A percentile compares a stretch with the other conserved stretches of the same genome.
Conservation (phyloP, 1,284 basidiomycete genomes). For the Macrocystidia cucumis region DNA sequence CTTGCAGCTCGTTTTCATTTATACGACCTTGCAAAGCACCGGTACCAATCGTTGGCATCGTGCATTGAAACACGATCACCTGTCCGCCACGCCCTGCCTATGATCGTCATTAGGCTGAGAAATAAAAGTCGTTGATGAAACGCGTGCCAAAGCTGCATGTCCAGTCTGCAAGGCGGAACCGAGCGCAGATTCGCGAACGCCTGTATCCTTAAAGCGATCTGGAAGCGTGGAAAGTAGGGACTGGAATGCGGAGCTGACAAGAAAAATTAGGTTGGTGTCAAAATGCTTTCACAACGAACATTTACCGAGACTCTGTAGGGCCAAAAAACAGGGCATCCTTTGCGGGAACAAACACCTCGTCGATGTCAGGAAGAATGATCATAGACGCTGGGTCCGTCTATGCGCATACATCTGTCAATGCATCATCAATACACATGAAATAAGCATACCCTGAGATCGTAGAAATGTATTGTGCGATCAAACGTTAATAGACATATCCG, state of each 20-base stretch:
- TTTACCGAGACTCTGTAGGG: constrained; percentile 63
- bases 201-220: constrained; percentile 48
- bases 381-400: constrained; percentile 66
- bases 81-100: constrained; percentile 83
- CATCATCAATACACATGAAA: constrained; percentile 7
- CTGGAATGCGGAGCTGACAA: constrained; percentile 47
- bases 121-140: constrained; percentile 5
- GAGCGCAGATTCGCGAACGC: constrained; percentile 55
- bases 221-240: constrained; percentile 64
- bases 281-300: constrained; percentile 8
- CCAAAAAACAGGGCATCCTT: constrained; percentile 76
- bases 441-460: constrained; percentile 75
- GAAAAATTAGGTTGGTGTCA: constrained; percentile 2
- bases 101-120: constrained; percentile 3
- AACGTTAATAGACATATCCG: constrained; percentile 82
- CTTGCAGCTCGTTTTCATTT: constrained; percentile 72
- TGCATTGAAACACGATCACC: constrained; percentile 75
- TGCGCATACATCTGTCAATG: too few relatives aligned
- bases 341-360: constrained; percentile 88
- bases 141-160: constrained; percentile 65
- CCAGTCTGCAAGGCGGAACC: constrained; percentile 76
- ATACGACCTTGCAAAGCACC: constrained; percentile 53
- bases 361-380: constrained; percentile 83
- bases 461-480: constrained; percentile 83
- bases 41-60: constrained; percentile 73